Evolutionary conservation across 345 rosid species (phyloP).

Genomic region (Lenwebbia sp.): DNA sequence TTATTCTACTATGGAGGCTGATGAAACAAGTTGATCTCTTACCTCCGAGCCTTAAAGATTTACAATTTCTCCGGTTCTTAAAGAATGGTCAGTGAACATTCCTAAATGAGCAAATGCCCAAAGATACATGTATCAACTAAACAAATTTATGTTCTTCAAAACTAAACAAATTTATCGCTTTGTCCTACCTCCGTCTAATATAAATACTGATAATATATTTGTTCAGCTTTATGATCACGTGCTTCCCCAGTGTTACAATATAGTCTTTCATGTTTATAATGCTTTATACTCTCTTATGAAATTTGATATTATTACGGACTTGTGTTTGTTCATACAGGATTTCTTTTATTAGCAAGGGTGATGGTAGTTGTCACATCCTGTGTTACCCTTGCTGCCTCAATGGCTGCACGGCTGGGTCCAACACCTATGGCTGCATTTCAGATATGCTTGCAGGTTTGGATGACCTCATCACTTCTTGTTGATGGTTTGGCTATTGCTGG

Average conservation of each 20-base stretch:
- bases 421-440: constrained; percentile 94
- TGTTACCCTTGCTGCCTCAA: constrained; percentile 82
- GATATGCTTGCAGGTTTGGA: constrained; percentile 88
- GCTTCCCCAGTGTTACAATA: too few relatives aligned
- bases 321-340: constrained; percentile 22
- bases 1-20: constrained; percentile 51
- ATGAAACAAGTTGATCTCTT: too few relatives aligned
- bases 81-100: constrained; percentile 43
- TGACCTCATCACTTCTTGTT: constrained; percentile 88
- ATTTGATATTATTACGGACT: neutral
- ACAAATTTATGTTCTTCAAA: too few relatives aligned
- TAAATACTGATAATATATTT: too few relatives aligned
- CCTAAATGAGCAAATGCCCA: neutral
- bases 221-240: too few relatives aligned
- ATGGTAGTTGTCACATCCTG: constrained; percentile 84
- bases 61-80: constrained; percentile 66
- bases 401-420: constrained; percentile 76
- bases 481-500: constrained; percentile 98
- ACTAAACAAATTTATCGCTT: neutral
- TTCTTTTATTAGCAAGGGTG: constrained; percentile 52
- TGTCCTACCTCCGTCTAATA: too few relatives aligned
- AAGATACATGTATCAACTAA: neutral
- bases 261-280: too few relatives aligned
- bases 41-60: constrained; percentile 57
- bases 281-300: too few relatives aligned